phyloP scores from a whole-genome alignment of 257 asterid species.

The Solanum dulcamara region DNA sequence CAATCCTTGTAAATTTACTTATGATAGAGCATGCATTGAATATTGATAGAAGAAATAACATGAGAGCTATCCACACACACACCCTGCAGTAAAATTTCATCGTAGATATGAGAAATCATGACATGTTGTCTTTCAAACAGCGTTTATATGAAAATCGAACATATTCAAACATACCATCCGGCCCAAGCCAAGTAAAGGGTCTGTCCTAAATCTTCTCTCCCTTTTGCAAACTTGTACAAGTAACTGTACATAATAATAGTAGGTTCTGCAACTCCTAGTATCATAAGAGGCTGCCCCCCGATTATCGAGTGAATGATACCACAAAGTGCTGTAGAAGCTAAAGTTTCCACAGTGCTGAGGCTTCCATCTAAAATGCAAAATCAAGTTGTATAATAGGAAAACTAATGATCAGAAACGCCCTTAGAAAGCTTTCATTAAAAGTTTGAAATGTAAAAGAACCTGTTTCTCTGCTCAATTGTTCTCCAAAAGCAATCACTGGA shows the following conservation, averaged over 20 bases:
- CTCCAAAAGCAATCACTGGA: conserved; percentile 21
- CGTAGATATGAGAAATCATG: not conserved
- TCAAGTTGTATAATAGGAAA: not conserved
- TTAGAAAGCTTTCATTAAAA: not conserved
- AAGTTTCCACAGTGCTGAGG: conserved; percentile 6
- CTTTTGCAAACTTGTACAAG: conserved; percentile 6
- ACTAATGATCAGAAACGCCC: not conserved
- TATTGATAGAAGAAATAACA: conserved; percentile 3
- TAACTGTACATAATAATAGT: conserved; percentile 8
- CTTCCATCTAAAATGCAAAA: not conserved
- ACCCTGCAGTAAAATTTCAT: conserved; percentile 1
- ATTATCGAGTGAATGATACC: conserved; percentile 5
- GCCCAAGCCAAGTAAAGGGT: conserved; percentile 5
- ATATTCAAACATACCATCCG: not conserved
- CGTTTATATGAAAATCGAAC: not conserved
- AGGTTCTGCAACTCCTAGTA: conserved; percentile 12
- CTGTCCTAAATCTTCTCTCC: conserved; percentile 1
- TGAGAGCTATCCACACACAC: conserved; percentile 6
- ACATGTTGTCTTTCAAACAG: not conserved
- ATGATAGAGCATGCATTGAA: conserved; percentile 1
- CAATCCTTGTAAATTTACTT: conserved; percentile 3
- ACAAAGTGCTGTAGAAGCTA: conserved; percentile 10
- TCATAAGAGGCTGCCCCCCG: conserved; percentile 6
- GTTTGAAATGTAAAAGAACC: not conserved
- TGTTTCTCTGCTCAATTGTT: conserved; percentile 16